Evolutionary conservation across 2,329 filamentous ascomycete species (phyloP).

Genomic region (Penicillium sp.): DNA sequence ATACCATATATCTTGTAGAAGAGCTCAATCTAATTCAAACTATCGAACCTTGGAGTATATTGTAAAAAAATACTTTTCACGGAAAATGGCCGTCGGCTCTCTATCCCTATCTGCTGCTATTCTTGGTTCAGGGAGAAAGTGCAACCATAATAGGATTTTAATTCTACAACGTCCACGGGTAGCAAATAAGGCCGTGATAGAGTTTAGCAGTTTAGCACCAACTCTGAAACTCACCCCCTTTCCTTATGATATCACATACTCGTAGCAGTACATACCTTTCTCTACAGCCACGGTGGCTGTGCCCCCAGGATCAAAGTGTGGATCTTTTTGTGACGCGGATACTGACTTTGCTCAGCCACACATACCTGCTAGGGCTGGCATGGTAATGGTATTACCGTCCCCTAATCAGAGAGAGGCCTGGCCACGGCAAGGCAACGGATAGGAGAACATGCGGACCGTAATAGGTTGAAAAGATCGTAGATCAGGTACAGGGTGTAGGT

Average conservation of each 20-base stretch:
- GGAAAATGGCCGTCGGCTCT: neutral
- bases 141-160: neutral
- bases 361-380: slow-evolving; percentile 19
- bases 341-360: slow-evolving; percentile 18
- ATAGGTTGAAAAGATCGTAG: neutral
- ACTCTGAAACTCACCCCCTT: neutral
- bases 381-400: slow-evolving; percentile 16
- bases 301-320: slow-evolving; percentile 9
- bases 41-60: neutral
- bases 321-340: slow-evolving; percentile 18
- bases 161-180: too few relatives aligned
- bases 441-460: neutral
- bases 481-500: neutral
- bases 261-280: neutral
- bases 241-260: slow-evolving; percentile 19
- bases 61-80: neutral
- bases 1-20: too few relatives aligned
- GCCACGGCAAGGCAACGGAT: neutral
- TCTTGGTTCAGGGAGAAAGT: neutral
- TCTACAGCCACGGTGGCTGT: slow-evolving; percentile 22
- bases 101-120: neutral
- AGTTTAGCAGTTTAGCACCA: neutral
- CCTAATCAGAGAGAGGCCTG: neutral
- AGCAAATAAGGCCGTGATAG: neutral
- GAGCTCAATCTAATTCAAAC: neutral